These are phyloP conservation scores for Fagopyrum tataricum DNA, from an alignment of 148 eudicot genomes.

Conservation along the genomic window DNA sequence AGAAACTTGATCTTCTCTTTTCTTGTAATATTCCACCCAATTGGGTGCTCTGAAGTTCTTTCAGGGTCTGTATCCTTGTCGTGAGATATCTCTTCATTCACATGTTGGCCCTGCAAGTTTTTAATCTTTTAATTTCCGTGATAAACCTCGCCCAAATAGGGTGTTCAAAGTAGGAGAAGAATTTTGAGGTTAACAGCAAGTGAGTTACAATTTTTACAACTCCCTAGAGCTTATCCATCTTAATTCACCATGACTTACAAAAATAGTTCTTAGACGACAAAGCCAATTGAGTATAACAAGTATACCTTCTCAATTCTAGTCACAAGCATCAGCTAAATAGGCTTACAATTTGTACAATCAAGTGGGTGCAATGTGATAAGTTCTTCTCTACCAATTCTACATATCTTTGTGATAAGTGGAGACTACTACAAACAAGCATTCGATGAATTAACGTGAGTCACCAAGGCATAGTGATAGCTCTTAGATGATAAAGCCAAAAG, in stretches of 20 bases:
- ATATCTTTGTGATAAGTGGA: no score
- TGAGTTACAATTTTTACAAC: background rate
- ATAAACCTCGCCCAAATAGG: background rate
- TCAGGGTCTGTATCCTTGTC: background rate
- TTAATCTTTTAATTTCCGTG: background rate
- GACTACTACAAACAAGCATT: no score
- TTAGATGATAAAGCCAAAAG: no score
- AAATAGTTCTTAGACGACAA: no score
- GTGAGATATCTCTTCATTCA: background rate
- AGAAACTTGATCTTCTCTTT: constrained; percentile 59
- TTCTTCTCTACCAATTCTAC: background rate
- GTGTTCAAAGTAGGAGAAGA: background rate
- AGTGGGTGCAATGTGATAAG: background rate
- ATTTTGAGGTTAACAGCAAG: background rate
- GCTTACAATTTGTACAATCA: no score
- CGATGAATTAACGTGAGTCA: no score
- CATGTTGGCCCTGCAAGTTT: constrained; percentile 5
- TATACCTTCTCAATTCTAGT: no score
- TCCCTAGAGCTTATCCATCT: background rate
- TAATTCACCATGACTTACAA: no score
- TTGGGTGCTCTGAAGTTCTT: constrained; percentile 15
- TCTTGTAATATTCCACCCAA: constrained; percentile 51
- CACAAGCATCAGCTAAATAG: no score
- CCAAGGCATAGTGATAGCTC: no score
- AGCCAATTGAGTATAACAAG: no score